Conservation (phyloP, 768 basidiomycete species). For the Xerocomus brunneocitrinus region DNA sequence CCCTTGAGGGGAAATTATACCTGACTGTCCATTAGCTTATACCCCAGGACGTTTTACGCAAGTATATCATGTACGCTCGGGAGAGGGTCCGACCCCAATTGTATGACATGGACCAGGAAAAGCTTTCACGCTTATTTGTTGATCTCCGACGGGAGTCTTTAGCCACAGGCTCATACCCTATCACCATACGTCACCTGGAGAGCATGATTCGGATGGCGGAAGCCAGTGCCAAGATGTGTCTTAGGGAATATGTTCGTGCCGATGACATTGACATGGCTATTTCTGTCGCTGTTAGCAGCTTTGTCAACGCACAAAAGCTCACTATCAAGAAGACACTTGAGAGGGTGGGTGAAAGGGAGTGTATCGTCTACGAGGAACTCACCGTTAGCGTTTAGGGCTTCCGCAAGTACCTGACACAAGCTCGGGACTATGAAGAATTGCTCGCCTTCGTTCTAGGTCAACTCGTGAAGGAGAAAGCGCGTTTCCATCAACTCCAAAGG, state of each 20-base stretch:
- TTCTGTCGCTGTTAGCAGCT: slow-evolving; percentile 90
- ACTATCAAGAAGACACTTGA: slow-evolving; percentile 98
- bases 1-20: not conserved
- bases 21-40: slow-evolving; percentile 62
- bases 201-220: slow-evolving; percentile 99
- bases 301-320: slow-evolving; percentile 96
- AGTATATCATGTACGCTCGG: slow-evolving; percentile 98
- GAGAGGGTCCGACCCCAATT: slow-evolving; percentile 91
- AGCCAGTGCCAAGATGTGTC: slow-evolving; percentile 96
- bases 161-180: slow-evolving; percentile 97
- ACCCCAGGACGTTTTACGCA: slow-evolving; percentile 91
- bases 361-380: slow-evolving; percentile 1
- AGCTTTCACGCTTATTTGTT: slow-evolving; percentile 88
- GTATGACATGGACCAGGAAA: slow-evolving; percentile 93
- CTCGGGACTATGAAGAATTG: slow-evolving; percentile 93
- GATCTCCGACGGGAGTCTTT: slow-evolving; percentile 94
- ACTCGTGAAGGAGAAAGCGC: slow-evolving; percentile 87
- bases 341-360: slow-evolving; percentile 46
- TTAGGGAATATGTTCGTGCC: slow-evolving; percentile 90
- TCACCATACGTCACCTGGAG: slow-evolving; percentile 96
- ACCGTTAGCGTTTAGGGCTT: slow-evolving; percentile 58
- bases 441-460: slow-evolving; percentile 92
- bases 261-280: slow-evolving; percentile 98
- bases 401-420: slow-evolving; percentile 95
- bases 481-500: slow-evolving; percentile 73